Conservation (phyloP, 192 early-diverging fungal species). For the Umbelopsis sp. region DNA sequence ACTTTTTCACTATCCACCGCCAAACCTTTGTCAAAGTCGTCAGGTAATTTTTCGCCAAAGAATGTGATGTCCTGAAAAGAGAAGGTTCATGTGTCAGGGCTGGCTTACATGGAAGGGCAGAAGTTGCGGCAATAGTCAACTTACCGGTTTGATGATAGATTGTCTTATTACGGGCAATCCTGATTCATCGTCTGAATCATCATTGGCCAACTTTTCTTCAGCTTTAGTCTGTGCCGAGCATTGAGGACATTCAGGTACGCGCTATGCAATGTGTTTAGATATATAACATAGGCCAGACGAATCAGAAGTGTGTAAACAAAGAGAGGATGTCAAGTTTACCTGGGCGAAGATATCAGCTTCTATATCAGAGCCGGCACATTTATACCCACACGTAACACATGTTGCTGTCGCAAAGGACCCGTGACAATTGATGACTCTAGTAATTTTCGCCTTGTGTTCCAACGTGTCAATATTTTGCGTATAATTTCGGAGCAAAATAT, state of each 20-base stretch:
- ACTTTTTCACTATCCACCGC: conserved; percentile 72
- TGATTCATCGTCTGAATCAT: conserved; percentile 59
- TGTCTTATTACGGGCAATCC: conserved; percentile 27
- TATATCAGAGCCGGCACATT: conserved; percentile 77
- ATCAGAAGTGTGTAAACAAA: neutral
- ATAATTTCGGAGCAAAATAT: conserved; percentile 90
- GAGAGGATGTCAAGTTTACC: neutral
- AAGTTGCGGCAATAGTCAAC: neutral
- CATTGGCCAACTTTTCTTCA: conserved; percentile 40
- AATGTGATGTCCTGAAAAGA: conserved; percentile 80
- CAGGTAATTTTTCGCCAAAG: conserved; percentile 92
- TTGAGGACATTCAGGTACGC: conserved; percentile 74
- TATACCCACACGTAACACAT: conserved; percentile 83
- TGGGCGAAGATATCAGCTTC: conserved; percentile 77
- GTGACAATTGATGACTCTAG: conserved; percentile 85
- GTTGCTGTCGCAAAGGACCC: conserved; percentile 92
- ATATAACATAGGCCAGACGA: too few relatives aligned
- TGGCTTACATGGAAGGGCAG: too few relatives aligned
- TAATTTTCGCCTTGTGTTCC: conserved; percentile 85
- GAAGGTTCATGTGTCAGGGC: neutral
- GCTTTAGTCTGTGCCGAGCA: conserved; percentile 47
- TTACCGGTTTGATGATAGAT: conserved; percentile 83
- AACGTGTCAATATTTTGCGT: conserved; percentile 98
- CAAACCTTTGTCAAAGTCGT: conserved; percentile 75
- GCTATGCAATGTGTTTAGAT: too few relatives aligned